Base-by-base conservation (phyloP, 208 protist species). In the Trypanosomatidae sp. region DNA sequence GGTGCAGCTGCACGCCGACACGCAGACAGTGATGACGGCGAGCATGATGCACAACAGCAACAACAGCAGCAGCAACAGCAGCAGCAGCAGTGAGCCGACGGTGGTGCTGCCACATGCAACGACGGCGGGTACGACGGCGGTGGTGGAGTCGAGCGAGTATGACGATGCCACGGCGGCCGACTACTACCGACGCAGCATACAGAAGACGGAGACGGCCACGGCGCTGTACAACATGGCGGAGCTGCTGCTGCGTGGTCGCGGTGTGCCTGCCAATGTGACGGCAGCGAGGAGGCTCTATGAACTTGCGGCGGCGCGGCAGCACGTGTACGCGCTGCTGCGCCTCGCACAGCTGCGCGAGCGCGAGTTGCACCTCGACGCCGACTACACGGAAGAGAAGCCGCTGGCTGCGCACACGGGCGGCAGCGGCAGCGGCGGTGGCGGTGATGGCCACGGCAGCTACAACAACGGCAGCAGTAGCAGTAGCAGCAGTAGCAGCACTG, bases 161-260 rank as follows among this genome's bases (percentile, higher is more conserved):
- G 85, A 74, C 53, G 33, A n/a, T 8, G 66, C 63, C 6, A 71
- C 81, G 7, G 66, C 53, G 37, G 43, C 38, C 13, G 81, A 75
- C 56, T 86, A 86, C 48, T 35, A 42, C 5, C 19, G 45, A 2
- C 50, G 59, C 33, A 28, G 26, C 4, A 46, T 41, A 6, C 33
- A 39, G 33, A n/a, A n/a, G n/a, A n/a, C n/a, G n/a, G 33, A 18
- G 4, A 39, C 15, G 4, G 33, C 57, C 11, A 76, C 87, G 47
- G 71, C 58, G 8, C 50, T 61, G 25, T 92, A 93, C 59, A 93
- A 95, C 52, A 42, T 95, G 2, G 88, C 61, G 16, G 65, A 91
- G 8, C 39, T 92, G 13, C 47, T 75, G 30, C 49, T 84, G 6
- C 54, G 77, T 44, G 88, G 88, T 15, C 65, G 66, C 22, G 81